Evolutionary conservation across 2,329 filamentous ascomycete genomes (phyloP), one percentile per base, ranked within the genome.

Genomic region (Neofusicoccum ribis): DNA sequence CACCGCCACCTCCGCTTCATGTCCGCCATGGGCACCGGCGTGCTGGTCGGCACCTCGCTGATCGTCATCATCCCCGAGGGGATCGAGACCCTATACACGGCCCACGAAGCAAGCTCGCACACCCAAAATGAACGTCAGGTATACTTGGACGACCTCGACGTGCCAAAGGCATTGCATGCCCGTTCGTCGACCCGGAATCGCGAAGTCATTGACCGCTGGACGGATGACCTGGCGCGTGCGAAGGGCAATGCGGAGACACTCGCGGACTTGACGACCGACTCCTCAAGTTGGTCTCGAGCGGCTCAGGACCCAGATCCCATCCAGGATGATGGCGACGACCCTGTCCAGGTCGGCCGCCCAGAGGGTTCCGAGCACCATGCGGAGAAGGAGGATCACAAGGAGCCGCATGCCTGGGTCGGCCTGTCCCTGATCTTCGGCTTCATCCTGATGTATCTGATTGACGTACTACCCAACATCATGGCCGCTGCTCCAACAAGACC

Each of bases 11-110:
- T 98, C 65, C 90, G 94, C 74, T 82, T 97, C 58, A 91, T 98
- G 75, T 96, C 94, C 23, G 93, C 93, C 65, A 87, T 98, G 75
- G 95, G 95, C 62, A 92, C 97, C 77, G 95, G 95, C 50, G 91
- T 99, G 60, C 83, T 99, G 8, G 93, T 99, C 15, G 95, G 95
- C 41, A 98, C 95, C 34, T 94, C 94, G 1, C 85, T 99, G 69
- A 94, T 98, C 69, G 93, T 99, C 37, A 98, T 99, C 74, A 97
- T 99, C 72, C 95, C 95, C 0, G 95, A 99, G 78, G 95, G 95
- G 43, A 89, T 98, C 66, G 93, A 97, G 75, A 94, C 95, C 3
- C 85, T 97, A 65, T 92, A 95, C 70, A 88, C 81, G 70, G 83
- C 86, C 43, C 78, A 72, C 59, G 54, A 56, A 23, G 50, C 56